A percentile compares a stretch with the other conserved stretches of the same genome.
These are phyloP conservation scores for Psilocybe tampanensis DNA, from an alignment of 768 basidiomycete species.

Conservation along the genomic window DNA sequence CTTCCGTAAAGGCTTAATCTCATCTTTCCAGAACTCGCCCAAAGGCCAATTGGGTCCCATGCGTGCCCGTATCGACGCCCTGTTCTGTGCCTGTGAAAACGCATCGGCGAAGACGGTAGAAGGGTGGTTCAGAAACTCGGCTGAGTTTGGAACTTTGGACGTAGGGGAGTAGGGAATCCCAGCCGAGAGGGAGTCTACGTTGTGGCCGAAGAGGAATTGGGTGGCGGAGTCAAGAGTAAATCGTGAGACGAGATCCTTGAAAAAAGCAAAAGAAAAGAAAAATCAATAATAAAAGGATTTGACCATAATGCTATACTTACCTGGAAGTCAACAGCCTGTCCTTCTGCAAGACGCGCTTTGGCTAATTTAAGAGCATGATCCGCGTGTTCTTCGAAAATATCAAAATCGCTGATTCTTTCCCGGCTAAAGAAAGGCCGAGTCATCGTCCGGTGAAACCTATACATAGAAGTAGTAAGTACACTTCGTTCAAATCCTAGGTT, in stretches of 20 bases:
- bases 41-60: slow-evolving; percentile 50
- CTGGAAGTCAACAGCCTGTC: slow-evolving; percentile 63
- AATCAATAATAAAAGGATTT: not conserved
- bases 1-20: slow-evolving; percentile 37
- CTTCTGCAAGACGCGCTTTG: slow-evolving; percentile 44
- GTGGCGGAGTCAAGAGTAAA: slow-evolving; percentile 68
- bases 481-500: not conserved
- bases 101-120: slow-evolving; percentile 45
- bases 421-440: slow-evolving; percentile 70
- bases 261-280: not conserved
- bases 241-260: slow-evolving; percentile 40
- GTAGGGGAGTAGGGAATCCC: slow-evolving; percentile 48
- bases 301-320: slow-evolving; percentile 34
- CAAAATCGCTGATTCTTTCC: slow-evolving; percentile 61
- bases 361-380: slow-evolving; percentile 46
- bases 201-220: slow-evolving; percentile 57
- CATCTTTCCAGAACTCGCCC: slow-evolving; percentile 49
- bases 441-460: slow-evolving; percentile 62
- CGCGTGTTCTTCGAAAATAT: slow-evolving; percentile 59
- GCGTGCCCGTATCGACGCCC: slow-evolving; percentile 37
- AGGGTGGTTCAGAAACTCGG: slow-evolving; percentile 17
- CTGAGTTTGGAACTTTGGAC: slow-evolving; percentile 9
- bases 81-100: slow-evolving; percentile 47
- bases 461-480: not conserved
- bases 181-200: slow-evolving; percentile 50